A percentile compares a stretch with the other conserved stretches of the same genome.
Evolutionary conservation across 164 flowering plant genomes (phyloP).

Genomic region (Tinospora cordifolia): DNA sequence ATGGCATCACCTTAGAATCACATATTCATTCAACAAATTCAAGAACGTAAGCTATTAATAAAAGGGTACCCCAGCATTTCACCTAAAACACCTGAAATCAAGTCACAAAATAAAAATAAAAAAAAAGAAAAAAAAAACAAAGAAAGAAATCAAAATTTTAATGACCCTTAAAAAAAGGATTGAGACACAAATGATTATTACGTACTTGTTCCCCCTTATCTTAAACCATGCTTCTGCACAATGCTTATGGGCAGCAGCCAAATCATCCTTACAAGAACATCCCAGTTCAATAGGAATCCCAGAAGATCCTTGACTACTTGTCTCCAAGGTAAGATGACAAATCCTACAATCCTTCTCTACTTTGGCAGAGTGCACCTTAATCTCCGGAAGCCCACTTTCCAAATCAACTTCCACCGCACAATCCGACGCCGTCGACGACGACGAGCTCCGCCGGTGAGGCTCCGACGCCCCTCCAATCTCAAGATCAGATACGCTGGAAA

Average conservation of each 20-base stretch:
- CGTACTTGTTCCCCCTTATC: slow-evolving; percentile 87
- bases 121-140: too few relatives aligned
- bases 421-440: slow-evolving; percentile 46
- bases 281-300: too few relatives aligned
- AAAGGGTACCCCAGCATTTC: too few relatives aligned
- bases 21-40: too few relatives aligned
- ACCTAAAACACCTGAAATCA: neutral
- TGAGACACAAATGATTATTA: neutral
- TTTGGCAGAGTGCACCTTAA: slow-evolving; percentile 45
- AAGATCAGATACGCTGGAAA: slow-evolving; percentile 37
- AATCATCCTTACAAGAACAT: too few relatives aligned
- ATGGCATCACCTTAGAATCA: too few relatives aligned
- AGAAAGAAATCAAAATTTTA: neutral
- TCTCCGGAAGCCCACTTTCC: slow-evolving; percentile 30
- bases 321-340: too few relatives aligned
- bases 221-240: slow-evolving; percentile 98
- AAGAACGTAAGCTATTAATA: neutral
- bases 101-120: too few relatives aligned
- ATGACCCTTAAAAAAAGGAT: neutral
- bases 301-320: too few relatives aligned
- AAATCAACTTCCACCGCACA: slow-evolving; percentile 36
- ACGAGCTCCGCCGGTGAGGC: slow-evolving; percentile 39
- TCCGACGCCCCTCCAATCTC: slow-evolving; percentile 34
- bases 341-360: too few relatives aligned
- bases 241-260: slow-evolving; percentile 79